Evolutionary conservation across 805 yeast genomes (phyloP).

Genomic region (Candida suzukii): DNA sequence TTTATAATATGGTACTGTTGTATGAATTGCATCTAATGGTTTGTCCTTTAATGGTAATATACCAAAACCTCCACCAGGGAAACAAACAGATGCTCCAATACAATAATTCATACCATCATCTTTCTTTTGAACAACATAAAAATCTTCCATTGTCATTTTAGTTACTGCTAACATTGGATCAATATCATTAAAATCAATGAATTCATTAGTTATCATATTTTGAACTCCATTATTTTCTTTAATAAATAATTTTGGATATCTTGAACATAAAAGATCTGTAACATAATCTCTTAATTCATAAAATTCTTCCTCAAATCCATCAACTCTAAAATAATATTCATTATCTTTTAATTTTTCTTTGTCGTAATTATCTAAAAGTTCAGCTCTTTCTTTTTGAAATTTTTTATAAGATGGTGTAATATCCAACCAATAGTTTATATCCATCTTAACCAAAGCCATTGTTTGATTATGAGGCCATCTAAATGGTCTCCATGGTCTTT

Average conservation of each 20-base stretch:
- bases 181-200: conserved; percentile 34
- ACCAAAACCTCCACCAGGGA: conserved; percentile 47
- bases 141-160: conserved; percentile 44
- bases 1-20: conserved; percentile 41
- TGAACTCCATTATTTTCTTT: conserved; percentile 26
- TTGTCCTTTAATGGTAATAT: conserved; percentile 22
- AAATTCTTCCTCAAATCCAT: conserved; percentile 27
- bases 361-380: conserved; percentile 34
- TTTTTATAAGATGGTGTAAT: conserved; percentile 38
- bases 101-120: conserved; percentile 33
- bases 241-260: conserved; percentile 39
- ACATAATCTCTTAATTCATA: conserved; percentile 37
- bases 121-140: conserved; percentile 33
- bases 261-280: conserved; percentile 31
- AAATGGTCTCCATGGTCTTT: conserved; percentile 47
- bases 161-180: conserved; percentile 39
- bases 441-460: conserved; percentile 42
- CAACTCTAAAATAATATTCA: conserved; percentile 34
- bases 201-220: conserved; percentile 36
- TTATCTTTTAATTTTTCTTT: conserved; percentile 21
- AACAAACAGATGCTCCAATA: conserved; percentile 45
- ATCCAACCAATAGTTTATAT: conserved; percentile 45
- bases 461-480: conserved; percentile 50
- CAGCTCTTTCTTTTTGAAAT: conserved; percentile 33
- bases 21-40: conserved; percentile 38